Conservation (phyloP, 1,284 basidiomycete species). For the Trichosporon coremiiforme region DNA sequence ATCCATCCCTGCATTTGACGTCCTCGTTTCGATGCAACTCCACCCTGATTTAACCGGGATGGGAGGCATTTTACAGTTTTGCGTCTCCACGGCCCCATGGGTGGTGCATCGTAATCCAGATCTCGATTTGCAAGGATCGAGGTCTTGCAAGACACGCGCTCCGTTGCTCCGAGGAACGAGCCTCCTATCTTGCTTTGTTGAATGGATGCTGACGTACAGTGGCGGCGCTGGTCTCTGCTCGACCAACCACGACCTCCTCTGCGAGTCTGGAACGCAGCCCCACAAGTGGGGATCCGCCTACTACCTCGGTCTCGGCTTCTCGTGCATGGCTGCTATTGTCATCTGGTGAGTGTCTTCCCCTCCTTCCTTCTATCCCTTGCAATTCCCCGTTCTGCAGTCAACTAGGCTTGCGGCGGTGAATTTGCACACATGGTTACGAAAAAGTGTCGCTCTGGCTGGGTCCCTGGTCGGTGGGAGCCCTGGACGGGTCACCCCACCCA, state of each 20-base stretch:
- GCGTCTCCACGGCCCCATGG: conserved; percentile 2
- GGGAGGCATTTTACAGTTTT: conserved; percentile 5
- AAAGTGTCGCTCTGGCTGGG: not conserved
- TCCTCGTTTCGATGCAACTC: not conserved
- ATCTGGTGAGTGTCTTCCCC: conserved; percentile 26
- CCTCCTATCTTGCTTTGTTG: not conserved
- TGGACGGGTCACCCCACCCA: conserved; percentile 4
- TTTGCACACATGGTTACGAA: not conserved
- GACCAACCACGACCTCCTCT: conserved; percentile 37
- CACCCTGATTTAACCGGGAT: not conserved
- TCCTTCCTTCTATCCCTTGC: not conserved
- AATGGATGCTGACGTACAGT: conserved; percentile 1
- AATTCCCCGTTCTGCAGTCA: not conserved
- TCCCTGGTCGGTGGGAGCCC: not conserved
- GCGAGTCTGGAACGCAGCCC: conserved; percentile 30
- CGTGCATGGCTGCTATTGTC: conserved; percentile 33
- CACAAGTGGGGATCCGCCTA: conserved; percentile 39
- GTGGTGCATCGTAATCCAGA: not conserved
- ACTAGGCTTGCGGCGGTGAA: not conserved
- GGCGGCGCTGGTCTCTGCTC: conserved; percentile 39
- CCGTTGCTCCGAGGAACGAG: not conserved
- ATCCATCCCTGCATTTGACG: not conserved
- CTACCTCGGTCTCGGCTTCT: conserved; percentile 43
- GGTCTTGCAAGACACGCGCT: not conserved
- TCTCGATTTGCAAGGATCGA: conserved; percentile 1